A percentile compares a stretch with the other conserved stretches of the same genome.
Conservation (phyloP, 768 basidiomycete species). For the Gloeopeniophorella convolvens region DNA sequence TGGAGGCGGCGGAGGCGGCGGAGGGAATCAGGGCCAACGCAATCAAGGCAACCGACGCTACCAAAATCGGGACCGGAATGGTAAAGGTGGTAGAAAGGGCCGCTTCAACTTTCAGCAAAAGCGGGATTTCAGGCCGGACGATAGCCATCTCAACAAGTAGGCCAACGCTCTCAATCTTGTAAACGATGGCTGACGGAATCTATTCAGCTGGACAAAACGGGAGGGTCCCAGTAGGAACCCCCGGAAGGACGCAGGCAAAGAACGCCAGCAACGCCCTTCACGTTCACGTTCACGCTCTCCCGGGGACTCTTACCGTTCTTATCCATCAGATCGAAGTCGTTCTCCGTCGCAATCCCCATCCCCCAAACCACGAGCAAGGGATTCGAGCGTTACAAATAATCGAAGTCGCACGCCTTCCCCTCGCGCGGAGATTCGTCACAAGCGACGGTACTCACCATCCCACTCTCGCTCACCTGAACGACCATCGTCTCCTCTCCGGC, state of each 20-base stretch:
- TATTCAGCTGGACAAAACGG: constrained; percentile 58
- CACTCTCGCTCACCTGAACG: constrained; percentile 25
- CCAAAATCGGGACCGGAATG: constrained; percentile 20
- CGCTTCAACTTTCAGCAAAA: constrained; percentile 31
- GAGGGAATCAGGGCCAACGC: constrained; percentile 31
- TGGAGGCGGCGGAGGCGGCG: no score
- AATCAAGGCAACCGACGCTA: constrained; percentile 32
- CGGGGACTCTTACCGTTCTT: constrained; percentile 58
- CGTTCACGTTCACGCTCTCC: constrained; percentile 54
- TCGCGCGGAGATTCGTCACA: constrained; percentile 35
- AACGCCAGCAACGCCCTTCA: constrained; percentile 38
- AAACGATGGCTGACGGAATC: constrained; percentile 8
- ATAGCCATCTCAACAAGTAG: constrained; percentile 71
- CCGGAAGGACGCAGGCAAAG: constrained; percentile 33
- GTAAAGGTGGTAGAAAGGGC: constrained; percentile 21
- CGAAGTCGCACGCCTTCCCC: constrained; percentile 46
- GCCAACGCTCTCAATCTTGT: constrained; percentile 24
- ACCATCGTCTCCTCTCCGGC: constrained; percentile 11
- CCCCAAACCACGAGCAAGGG: constrained; percentile 52
- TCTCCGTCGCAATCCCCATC: constrained; percentile 58
- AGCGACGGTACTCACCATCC: constrained; percentile 26
- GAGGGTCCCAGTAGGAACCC: constrained; percentile 41
- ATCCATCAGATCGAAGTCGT: constrained; percentile 55
- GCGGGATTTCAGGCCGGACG: constrained; percentile 46
- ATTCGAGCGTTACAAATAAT: constrained; percentile 39